Evolutionary conservation across 1,139 yeast species (phyloP).

Genomic region (Blastobotrys niveus): DNA sequence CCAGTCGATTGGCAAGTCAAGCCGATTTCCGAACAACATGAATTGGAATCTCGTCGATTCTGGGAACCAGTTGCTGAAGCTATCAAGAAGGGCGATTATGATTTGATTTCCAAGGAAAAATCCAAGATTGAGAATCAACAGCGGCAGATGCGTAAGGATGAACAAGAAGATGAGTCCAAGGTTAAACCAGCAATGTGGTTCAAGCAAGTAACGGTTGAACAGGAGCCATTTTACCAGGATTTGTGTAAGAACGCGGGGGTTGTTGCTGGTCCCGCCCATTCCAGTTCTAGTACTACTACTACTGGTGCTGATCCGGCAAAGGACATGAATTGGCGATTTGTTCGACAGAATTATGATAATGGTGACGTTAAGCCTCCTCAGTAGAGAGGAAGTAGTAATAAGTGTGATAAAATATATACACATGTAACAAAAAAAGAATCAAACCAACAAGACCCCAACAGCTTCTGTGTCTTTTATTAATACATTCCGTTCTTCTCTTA

Average conservation of each 20-base stretch:
- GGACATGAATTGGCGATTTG: slow-evolving; percentile 31
- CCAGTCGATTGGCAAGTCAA: slow-evolving; percentile 64
- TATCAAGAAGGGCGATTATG: slow-evolving; percentile 64
- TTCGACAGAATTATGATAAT: slow-evolving; percentile 23
- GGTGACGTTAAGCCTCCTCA: slow-evolving; percentile 26
- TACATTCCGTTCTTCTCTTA: not conserved
- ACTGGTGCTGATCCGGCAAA: slow-evolving; percentile 21
- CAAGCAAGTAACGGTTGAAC: slow-evolving; percentile 22
- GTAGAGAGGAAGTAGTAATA: too few relatives aligned
- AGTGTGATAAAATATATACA: too few relatives aligned
- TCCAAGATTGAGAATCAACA: slow-evolving; percentile 73
- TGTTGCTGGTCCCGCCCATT: slow-evolving; percentile 23
- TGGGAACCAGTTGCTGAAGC: slow-evolving; percentile 91
- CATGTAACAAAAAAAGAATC: too few relatives aligned
- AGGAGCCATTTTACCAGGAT: slow-evolving; percentile 21
- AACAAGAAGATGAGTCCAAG: slow-evolving; percentile 50
- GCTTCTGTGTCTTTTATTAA: not conserved
- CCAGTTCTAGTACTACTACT: slow-evolving; percentile 14
- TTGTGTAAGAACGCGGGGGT: slow-evolving; percentile 21
- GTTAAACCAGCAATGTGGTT: slow-evolving; percentile 81
- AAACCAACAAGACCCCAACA: too few relatives aligned
- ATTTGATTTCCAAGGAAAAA: slow-evolving; percentile 67
- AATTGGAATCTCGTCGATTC: slow-evolving; percentile 73
- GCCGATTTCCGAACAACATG: slow-evolving; percentile 70
- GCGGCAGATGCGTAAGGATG: slow-evolving; percentile 71